phyloP scores from a whole-genome alignment of 179 eudicot species.

The Patellifolia procumbens region DNA sequence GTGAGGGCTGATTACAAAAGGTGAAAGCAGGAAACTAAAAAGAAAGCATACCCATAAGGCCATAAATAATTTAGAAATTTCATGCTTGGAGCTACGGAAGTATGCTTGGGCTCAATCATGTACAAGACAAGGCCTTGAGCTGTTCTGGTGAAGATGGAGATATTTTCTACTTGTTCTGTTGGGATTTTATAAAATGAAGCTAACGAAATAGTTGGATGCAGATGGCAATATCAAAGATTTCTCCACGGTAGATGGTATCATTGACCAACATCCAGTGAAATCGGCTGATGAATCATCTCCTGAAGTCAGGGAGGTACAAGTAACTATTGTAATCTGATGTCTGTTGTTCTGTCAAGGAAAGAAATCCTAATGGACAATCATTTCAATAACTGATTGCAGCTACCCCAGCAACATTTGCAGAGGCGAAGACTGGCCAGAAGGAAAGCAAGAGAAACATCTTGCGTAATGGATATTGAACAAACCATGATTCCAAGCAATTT shows the following conservation, averaged over 20 bases:
- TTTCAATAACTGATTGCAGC: conserved; percentile 18
- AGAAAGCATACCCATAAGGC: not conserved
- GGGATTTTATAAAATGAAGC: not conserved
- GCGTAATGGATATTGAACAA: conserved; percentile 69
- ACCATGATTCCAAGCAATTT: conserved; percentile 72
- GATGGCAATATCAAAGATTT: conserved; percentile 20
- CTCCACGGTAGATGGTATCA: conserved; percentile 47
- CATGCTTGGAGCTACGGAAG: not conserved
- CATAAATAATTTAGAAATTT: not conserved
- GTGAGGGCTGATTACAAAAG: not conserved
- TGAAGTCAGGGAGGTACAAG: conserved; percentile 52
- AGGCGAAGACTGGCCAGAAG: conserved; percentile 45
- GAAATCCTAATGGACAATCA: not conserved
- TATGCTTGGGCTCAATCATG: not conserved
- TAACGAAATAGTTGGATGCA: conserved; percentile 3
- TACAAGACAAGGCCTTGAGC: not conserved
- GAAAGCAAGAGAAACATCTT: conserved; percentile 44
- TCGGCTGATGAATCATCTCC: conserved; percentile 44
- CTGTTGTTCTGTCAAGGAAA: not conserved
- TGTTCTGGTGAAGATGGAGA: not conserved
- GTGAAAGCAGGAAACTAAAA: not conserved
- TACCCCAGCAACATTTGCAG: conserved; percentile 33
- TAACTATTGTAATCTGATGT: conserved; percentile 17
- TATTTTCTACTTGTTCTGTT: not conserved
- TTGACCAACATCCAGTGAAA: conserved; percentile 48